Percentiles rank a stretch among this genome's conserved stretches.
phyloP scores from a whole-genome alignment of 2,329 filamentous ascomycete species.

The Apiospora arundinis region DNA sequence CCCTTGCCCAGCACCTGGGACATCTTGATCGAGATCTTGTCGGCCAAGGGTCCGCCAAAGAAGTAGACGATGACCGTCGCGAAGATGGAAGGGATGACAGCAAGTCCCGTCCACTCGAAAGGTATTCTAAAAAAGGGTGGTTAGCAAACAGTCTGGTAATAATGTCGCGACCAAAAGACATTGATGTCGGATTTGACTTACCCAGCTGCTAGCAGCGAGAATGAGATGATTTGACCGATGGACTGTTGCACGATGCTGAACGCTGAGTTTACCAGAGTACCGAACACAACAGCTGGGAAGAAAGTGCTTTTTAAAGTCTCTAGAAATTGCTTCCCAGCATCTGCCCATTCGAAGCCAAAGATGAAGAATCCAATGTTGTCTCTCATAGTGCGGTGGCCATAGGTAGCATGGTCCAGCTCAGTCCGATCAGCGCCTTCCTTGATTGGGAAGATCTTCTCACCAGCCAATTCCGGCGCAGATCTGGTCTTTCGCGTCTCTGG shows the following conservation, averaged over 20 bases:
- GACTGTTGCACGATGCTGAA: slow-evolving; percentile 28
- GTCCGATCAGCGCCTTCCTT: slow-evolving; percentile 36
- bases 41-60: slow-evolving; percentile 43
- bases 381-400: slow-evolving; percentile 36
- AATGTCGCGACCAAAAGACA: neutral
- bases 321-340: slow-evolving; percentile 34
- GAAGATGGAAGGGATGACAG: slow-evolving; percentile 28
- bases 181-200: neutral
- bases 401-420: slow-evolving; percentile 36
- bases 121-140: slow-evolving; percentile 5
- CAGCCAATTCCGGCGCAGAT: slow-evolving; percentile 37
- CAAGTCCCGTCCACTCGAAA: slow-evolving; percentile 28
- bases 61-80: slow-evolving; percentile 31
- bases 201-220: slow-evolving; percentile 27
- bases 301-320: slow-evolving; percentile 41
- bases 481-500: slow-evolving; percentile 45
- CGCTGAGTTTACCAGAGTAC: slow-evolving; percentile 31
- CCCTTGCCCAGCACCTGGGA: slow-evolving; percentile 30
- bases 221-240: slow-evolving; percentile 24
- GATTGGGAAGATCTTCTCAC: slow-evolving; percentile 34
- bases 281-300: slow-evolving; percentile 44
- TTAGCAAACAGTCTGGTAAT: slow-evolving; percentile 14
- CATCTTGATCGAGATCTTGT: slow-evolving; percentile 35
- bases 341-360: slow-evolving; percentile 36
- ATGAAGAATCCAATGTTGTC: slow-evolving; percentile 43